Evolutionary conservation across 2,329 filamentous ascomycete genomes (phyloP).

Genomic region (Fusarium sp.): DNA sequence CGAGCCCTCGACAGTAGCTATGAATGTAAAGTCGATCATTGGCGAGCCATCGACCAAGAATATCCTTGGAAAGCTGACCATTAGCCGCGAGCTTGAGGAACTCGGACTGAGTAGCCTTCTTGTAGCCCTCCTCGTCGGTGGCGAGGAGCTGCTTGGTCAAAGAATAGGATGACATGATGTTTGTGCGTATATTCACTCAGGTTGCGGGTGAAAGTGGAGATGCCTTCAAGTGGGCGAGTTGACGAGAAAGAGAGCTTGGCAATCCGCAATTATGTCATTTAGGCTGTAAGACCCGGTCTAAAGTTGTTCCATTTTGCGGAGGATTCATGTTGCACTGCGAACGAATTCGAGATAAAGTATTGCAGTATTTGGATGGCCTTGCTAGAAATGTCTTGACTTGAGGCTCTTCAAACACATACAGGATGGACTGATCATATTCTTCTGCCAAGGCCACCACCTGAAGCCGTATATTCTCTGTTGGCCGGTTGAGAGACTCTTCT

Average conservation of each 20-base stretch:
- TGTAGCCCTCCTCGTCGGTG: constrained; percentile 59
- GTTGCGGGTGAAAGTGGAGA: constrained; percentile 14
- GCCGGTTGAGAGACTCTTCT: background rate
- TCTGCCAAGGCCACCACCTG: background rate
- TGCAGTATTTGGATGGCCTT: background rate
- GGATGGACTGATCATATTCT: background rate
- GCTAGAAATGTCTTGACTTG: background rate
- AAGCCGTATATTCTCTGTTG: background rate
- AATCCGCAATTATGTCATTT: constrained; percentile 34
- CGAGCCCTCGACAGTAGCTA: constrained; percentile 75
- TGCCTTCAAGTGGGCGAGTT: constrained; percentile 19
- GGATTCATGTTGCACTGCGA: background rate
- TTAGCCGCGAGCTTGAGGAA: constrained; percentile 75
- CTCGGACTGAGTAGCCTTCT: constrained; percentile 71
- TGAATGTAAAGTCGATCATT: constrained; percentile 80
- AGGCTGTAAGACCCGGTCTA: constrained; percentile 23
- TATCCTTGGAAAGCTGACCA: constrained; percentile 67
- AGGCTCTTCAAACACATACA: background rate
- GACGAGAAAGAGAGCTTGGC: constrained; percentile 15
- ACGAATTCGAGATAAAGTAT: background rate
- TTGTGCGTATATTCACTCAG: constrained; percentile 3
- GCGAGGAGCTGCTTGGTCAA: constrained; percentile 69
- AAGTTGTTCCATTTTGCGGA: constrained; percentile 36
- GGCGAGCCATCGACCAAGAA: constrained; percentile 75
- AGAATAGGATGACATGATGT: constrained; percentile 45